These are phyloP conservation scores for Beauveria scarabaeidicola DNA, from an alignment of 2,329 filamentous ascomycete species.

Conservation along the genomic window DNA sequence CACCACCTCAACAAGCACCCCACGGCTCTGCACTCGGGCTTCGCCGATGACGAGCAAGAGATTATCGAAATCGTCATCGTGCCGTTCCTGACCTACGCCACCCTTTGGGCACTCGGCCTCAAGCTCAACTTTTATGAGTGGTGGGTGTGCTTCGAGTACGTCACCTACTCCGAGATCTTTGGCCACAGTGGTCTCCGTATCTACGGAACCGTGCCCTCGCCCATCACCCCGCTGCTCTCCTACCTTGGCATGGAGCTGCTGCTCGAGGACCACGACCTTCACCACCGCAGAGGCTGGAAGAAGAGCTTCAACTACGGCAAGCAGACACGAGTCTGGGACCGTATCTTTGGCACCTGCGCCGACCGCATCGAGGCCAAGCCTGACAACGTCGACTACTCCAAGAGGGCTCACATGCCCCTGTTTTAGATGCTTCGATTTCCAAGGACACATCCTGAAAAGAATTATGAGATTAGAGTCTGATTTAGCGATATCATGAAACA, in stretches of 20 bases:
- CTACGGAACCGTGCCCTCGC: slow-evolving; percentile 25
- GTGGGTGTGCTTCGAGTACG: slow-evolving; percentile 37
- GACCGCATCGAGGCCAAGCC: slow-evolving; percentile 8
- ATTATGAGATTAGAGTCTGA: not conserved
- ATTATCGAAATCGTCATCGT: slow-evolving; percentile 33
- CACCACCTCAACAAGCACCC: slow-evolving; percentile 38
- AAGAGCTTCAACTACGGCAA: slow-evolving; percentile 12
- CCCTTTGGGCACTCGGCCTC: slow-evolving; percentile 25
- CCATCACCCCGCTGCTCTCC: slow-evolving; percentile 26
- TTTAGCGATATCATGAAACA: not conserved
- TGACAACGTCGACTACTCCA: slow-evolving; percentile 5
- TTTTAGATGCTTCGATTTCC: not conserved
- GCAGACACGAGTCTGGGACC: slow-evolving; percentile 11
- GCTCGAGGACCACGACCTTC: slow-evolving; percentile 35
- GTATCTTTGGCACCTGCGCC: slow-evolving; percentile 5
- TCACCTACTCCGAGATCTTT: slow-evolving; percentile 31
- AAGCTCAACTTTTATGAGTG: slow-evolving; percentile 38
- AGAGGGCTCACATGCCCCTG: not conserved
- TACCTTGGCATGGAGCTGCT: slow-evolving; percentile 26
- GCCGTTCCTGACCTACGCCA: slow-evolving; percentile 30
- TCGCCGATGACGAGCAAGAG: slow-evolving; percentile 35
- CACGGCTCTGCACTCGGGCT: slow-evolving; percentile 29
- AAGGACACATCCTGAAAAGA: not conserved
- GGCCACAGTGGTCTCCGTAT: slow-evolving; percentile 34
- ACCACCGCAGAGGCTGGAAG: slow-evolving; percentile 29